phyloP scores from a whole-genome alignment of 2,329 filamentous ascomycete genomes.

The Aspergillus neotritici region DNA sequence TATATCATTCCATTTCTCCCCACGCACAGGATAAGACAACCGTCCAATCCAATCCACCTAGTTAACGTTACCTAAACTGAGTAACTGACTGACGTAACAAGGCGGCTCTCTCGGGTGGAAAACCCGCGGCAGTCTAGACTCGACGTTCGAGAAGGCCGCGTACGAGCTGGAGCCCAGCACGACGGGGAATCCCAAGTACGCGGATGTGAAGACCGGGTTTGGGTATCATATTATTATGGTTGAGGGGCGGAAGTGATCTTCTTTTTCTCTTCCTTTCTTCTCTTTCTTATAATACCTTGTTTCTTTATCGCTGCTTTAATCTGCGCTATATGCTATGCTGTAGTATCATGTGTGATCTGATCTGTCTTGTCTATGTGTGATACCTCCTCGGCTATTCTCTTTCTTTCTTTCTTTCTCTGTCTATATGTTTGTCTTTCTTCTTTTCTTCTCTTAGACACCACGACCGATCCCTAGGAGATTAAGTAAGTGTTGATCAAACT shows the following conservation, averaged over 20 bases:
- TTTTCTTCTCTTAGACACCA: no score
- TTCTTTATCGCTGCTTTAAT: no score
- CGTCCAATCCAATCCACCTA: no score
- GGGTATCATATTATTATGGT: constrained; percentile 68
- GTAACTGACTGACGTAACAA: constrained; percentile 19
- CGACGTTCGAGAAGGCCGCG: constrained; percentile 57
- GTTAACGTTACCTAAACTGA: no score
- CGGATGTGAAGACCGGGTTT: constrained; percentile 57
- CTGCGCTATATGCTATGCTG: no score
- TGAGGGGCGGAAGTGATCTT: constrained; percentile 53
- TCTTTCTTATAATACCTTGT: no score
- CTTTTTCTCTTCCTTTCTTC: neutral
- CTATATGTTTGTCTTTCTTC: no score
- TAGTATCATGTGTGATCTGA: no score
- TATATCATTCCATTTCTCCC: constrained; percentile 4
- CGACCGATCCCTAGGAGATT: no score
- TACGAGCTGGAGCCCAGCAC: constrained; percentile 58
- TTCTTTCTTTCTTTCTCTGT: no score
- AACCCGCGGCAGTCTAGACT: constrained; percentile 50
- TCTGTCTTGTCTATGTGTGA: no score
- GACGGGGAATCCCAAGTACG: constrained; percentile 56
- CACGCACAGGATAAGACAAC: neutral
- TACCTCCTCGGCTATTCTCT: no score
- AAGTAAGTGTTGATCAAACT: neutral
- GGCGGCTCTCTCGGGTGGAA: constrained; percentile 62